phyloP scores from a whole-genome alignment of 83 land plant species.

The Picea mariana region DNA sequence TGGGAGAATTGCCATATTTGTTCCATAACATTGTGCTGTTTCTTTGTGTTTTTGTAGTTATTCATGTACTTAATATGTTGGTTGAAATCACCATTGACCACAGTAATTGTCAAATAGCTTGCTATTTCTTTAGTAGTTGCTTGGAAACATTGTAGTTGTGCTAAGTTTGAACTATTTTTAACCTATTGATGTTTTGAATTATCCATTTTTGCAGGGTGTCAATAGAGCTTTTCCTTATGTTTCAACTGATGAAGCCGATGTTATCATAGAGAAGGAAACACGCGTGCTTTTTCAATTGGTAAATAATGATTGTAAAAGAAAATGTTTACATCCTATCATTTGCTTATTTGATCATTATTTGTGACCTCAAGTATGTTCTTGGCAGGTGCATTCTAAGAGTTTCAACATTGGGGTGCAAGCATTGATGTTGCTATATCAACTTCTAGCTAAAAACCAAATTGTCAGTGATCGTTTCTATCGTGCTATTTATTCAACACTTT shows the following conservation, averaged over 20 bases:
- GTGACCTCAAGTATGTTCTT: neutral
- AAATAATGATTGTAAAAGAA: neutral
- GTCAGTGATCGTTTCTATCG: too few species aligned
- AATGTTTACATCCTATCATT: neutral
- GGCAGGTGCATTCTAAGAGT: constrained; percentile 40
- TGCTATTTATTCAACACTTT: constrained; percentile 82
- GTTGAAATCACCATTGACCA: neutral
- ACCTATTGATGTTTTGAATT: neutral
- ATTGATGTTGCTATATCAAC: too few species aligned
- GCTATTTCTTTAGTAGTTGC: neutral
- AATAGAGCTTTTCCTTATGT: too few species aligned
- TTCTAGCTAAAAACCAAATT: too few species aligned
- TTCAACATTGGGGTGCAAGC: too few species aligned
- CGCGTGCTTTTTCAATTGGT: constrained; percentile 79
- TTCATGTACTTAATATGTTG: neutral
- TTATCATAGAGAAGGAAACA: too few species aligned
- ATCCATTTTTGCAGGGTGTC: constrained; percentile 24
- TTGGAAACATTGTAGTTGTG: neutral
- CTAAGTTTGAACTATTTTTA: neutral
- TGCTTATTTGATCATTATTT: constrained; percentile 5
- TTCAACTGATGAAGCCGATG: too few species aligned
- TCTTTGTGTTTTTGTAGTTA: neutral
- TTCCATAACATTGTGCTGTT: neutral
- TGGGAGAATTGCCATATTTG: too few species aligned
- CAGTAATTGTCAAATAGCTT: neutral